phyloP scores from a whole-genome alignment of 108 stramenopile species.

The Pelagomonas calceolata region DNA sequence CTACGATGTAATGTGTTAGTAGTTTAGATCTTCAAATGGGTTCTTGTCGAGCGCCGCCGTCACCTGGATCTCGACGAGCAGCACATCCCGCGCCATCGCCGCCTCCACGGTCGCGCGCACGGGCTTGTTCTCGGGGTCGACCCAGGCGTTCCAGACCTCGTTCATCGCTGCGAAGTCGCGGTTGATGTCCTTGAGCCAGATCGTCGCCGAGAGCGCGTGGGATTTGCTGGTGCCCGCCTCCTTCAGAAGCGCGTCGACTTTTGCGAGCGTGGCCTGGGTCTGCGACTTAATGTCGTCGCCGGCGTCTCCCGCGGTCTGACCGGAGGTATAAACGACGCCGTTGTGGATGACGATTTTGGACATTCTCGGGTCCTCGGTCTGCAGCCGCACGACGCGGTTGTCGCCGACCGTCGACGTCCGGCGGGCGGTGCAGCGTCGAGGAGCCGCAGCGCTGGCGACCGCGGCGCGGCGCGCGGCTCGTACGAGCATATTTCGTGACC shows the following conservation, averaged over 20 bases:
- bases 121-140: constrained; percentile 54
- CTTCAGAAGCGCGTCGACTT: constrained; percentile 44
- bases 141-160: constrained; percentile 51
- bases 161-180: constrained; percentile 51
- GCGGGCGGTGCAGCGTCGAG: too few species aligned
- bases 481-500: too few species aligned
- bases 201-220: constrained; percentile 44
- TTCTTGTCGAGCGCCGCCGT: constrained; percentile 32
- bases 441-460: too few species aligned
- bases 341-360: not conserved
- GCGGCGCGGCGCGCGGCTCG: too few species aligned
- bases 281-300: constrained; percentile 19
- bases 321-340: constrained; percentile 6
- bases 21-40: not conserved
- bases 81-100: constrained; percentile 37
- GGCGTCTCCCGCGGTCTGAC: not conserved
- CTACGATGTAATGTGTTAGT: too few species aligned
- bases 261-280: constrained; percentile 36
- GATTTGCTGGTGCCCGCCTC: constrained; percentile 53
- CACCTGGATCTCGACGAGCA: constrained; percentile 60
- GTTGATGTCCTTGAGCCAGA: constrained; percentile 57
- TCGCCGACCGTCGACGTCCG: too few species aligned
- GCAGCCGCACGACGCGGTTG: too few species aligned
- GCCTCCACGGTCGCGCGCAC: constrained; percentile 53
- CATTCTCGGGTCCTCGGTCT: too few species aligned